Conservation (phyloP, 768 basidiomycete genomes). For the Tylopilus sp. region DNA sequence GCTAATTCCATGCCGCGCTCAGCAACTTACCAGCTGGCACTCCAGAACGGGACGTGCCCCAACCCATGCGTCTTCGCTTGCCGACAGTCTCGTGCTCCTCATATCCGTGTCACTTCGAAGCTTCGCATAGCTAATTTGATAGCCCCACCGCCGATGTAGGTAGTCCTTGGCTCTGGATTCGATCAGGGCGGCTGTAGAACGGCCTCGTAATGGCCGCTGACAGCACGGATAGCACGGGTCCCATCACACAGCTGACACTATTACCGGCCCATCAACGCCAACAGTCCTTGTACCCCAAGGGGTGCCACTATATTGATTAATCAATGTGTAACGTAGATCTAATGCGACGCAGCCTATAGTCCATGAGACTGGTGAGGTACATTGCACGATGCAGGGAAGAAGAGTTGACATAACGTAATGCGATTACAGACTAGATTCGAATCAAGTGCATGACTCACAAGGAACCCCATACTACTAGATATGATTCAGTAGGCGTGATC, state of each 20-base stretch:
- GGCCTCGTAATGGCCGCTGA: neutral
- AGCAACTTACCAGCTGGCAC: conserved; percentile 10
- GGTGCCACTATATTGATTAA: neutral
- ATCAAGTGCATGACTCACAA: conserved; percentile 1
- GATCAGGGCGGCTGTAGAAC: conserved; percentile 15
- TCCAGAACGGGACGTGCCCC: conserved; percentile 1
- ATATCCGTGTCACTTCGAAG: conserved; percentile 19
- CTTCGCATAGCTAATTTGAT: conserved; percentile 1
- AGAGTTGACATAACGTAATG: conserved; percentile 20
- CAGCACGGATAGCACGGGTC: conserved; percentile 5
- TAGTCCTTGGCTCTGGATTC: neutral
- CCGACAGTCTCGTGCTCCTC: conserved; percentile 3
- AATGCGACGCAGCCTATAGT: neutral
- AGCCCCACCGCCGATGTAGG: neutral
- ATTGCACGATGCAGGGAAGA: conserved; percentile 7
- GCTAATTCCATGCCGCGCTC: conserved; percentile 13
- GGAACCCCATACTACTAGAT: conserved; percentile 10
- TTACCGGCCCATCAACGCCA: neutral
- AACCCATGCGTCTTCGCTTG: conserved; percentile 1
- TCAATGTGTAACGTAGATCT: conserved; percentile 1
- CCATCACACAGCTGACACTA: neutral
- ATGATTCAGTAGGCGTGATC: conserved; percentile 7
- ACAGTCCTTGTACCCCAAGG: neutral
- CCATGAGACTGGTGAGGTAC: neutral
- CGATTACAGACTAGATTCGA: conserved; percentile 12